Evolutionary conservation across 2,329 filamentous ascomycete genomes (phyloP), one percentile per base, ranked within the genome.

Genomic region (Ceratocystis cubensis): DNA sequence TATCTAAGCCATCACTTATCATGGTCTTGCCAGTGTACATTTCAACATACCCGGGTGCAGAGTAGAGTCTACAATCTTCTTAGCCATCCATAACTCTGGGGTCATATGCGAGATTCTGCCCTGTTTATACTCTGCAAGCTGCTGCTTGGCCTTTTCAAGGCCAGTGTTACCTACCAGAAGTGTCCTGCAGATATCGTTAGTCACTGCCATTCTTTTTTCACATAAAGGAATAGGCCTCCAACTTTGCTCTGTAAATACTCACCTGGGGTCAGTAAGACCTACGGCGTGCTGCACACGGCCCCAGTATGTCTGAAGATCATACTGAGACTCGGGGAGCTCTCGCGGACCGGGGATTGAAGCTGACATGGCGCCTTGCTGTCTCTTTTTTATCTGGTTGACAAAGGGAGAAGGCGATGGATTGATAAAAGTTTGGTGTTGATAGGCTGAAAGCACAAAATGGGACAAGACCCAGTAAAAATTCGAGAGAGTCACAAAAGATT

Each of bases 11-110:
- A n/a, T 5, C 37, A 17, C 33, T n/a, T 48, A 33, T 25, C 41
- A 22, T 28, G 30, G 13, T 4, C 20, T 6, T 8, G 50, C 33
- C 6, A 22, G 61, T 63, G 30, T 5, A 22, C 17, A 17, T 37
- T 5, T 59, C 30, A 65, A 69, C 81, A 71, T 84, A 95, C 91
- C 91, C 70, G 94, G 94, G 75, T 99, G 94, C 70, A 99, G 78
- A 15, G 94, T 99, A 69, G 94, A 93, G 76, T 99, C 94, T 66
- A 97, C 89, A 70, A 96, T 86, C 81, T 96, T 96, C 83, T 99
- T 99, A 57, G 94, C 94, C 69, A 84, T 80, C 94, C 94, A 99
- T 72, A 99, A 78, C 72, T 96, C 89, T 1, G 90, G 87, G 20
- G 87, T 96, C 91, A 97, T 96, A 65, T 84, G 78, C 71, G 82